Evolutionary conservation across 2,329 filamentous ascomycete genomes (phyloP), one percentile per base, ranked within the genome.

Genomic region (Blastomyces emzantsi): DNA sequence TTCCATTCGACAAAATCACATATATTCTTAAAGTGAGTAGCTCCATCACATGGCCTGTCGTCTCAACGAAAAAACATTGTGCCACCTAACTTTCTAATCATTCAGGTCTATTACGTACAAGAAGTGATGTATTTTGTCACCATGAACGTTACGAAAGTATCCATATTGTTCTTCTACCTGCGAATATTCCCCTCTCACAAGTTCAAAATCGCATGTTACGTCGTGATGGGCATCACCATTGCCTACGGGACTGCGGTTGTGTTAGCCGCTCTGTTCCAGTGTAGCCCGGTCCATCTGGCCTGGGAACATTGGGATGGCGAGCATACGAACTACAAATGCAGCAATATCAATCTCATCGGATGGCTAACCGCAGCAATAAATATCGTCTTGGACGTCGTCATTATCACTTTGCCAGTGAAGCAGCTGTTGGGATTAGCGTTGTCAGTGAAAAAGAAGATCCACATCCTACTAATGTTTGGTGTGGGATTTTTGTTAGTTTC

Each of bases 111-210:
- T 45, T 59, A 28, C 39, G 56, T 59, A 17, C 56, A 59, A 36
- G 56, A 59, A 59, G 71, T 73, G 9, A 55, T 73, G 28, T 74
- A 74, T 63, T 72, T 70, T 47, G 68, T 68, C 17, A 70, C 68
- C 3, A 72, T 71, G n/a, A 72, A 70, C 5, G 71, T 74, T 55
- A 69, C 71, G 36, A 74, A 74, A 58, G 65, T 72, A 51, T 73
- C 73, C 13, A 72, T 75, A 30, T 69, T 74, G n/a, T 41, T 74
- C 11, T 70, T 70, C 54, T 73, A 72, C 58, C 63, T 69, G 28
- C 71, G 69, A 58, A 72, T 75, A 57, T 73, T 72, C 60, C 71
- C 72, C 3, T 22, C 60, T 1, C 63, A 69, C n/a, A 66, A 70
- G 1, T 70, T 70, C 30, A 47, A 33, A 33, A n/a, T 62, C 30